phyloP scores from a whole-genome alignment of 1,284 basidiomycete species.

The Crucibulum parvulum region DNA sequence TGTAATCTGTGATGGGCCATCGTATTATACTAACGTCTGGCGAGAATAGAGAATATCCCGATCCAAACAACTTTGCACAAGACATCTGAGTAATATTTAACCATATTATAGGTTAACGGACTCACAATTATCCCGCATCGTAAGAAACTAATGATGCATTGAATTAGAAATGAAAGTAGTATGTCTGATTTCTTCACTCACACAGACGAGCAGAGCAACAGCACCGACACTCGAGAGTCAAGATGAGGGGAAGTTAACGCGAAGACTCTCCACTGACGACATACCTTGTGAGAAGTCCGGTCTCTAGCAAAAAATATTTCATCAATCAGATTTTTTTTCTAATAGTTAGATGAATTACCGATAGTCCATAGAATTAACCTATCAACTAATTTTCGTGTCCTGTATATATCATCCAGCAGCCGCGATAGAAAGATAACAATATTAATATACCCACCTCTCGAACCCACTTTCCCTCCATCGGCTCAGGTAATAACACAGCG shows the following conservation, averaged over 20 bases:
- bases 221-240: background rate
- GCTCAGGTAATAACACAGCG: slow-evolving; percentile 22
- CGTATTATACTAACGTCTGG: slow-evolving; percentile 10
- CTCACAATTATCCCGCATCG: slow-evolving; percentile 14
- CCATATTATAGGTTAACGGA: background rate
- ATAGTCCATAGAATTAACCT: background rate
- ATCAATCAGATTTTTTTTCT: background rate
- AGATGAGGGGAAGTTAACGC: background rate
- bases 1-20: too few relatives aligned
- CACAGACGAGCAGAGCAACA: slow-evolving; percentile 6
- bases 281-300: background rate
- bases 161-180: background rate
- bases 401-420: background rate
- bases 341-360: background rate
- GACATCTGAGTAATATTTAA: background rate
- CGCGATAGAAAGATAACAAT: background rate
- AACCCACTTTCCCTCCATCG: slow-evolving; percentile 14
- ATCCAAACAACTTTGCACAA: slow-evolving; percentile 14
- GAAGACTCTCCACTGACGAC: background rate
- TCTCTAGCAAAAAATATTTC: background rate
- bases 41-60: slow-evolving; percentile 16
- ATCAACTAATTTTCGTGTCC: slow-evolving; percentile 7
- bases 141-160: slow-evolving; percentile 8
- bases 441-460: slow-evolving; percentile 5
- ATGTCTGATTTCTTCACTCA: background rate